Evolutionary conservation across 208 protist species (phyloP).

Genomic region (Polymyxa betae): DNA sequence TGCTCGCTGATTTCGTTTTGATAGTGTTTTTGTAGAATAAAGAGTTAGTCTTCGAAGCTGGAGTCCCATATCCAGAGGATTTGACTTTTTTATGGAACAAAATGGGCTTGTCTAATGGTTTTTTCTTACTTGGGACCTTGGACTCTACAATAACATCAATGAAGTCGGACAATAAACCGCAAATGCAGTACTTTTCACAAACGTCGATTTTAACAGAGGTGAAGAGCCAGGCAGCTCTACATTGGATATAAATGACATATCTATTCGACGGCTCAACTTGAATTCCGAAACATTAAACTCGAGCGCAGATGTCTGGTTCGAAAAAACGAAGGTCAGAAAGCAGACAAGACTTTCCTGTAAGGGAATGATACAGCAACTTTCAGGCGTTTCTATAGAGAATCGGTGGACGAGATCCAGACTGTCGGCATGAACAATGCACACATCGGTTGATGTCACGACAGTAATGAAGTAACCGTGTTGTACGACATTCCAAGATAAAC

Average conservation of each 20-base stretch:
- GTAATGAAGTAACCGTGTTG: neutral
- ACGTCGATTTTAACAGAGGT: slow-evolving; percentile 6
- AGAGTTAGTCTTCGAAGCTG: neutral
- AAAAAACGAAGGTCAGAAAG: neutral
- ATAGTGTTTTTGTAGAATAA: neutral
- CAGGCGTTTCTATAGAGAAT: neutral
- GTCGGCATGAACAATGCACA: neutral
- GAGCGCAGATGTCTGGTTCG: neutral
- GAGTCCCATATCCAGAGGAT: slow-evolving; percentile 3
- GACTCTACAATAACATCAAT: neutral
- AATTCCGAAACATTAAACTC: neutral
- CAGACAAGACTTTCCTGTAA: neutral
- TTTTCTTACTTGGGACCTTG: neutral
- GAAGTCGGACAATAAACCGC: neutral
- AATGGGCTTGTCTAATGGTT: neutral
- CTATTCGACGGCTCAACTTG: neutral
- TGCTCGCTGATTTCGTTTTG: neutral
- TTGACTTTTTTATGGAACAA: neutral
- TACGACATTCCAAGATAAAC: neutral
- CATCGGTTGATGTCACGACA: neutral
- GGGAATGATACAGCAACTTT: neutral
- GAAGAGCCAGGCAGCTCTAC: neutral
- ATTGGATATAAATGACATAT: neutral
- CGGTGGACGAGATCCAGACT: neutral
- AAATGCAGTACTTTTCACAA: neutral